Base-by-base conservation (phyloP, 306 rosid species). In the Vigna mungo region DNA sequence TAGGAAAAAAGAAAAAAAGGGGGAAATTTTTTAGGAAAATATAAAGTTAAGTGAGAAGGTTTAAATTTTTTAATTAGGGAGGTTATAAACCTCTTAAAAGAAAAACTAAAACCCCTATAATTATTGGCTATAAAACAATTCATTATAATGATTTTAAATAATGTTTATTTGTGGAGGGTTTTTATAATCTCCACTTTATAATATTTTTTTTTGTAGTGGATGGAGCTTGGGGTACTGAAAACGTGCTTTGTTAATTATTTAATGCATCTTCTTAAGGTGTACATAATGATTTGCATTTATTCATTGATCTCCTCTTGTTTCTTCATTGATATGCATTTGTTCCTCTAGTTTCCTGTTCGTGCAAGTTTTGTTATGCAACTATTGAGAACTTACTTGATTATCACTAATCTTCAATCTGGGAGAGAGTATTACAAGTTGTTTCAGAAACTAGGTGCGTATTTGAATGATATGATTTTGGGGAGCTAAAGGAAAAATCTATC, bases 331-430 rank as follows among this genome's bases (percentile, higher is more conserved):
- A 30, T 60, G 20, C 41, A 30, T 61, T 34, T 62, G 27, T 77
- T 68, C 32, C n/a, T 54, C 48, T 41, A 11, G n/a, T 56, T n/a
- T 32, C 21, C 59, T 25, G 7, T 15, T 6, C 64, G 32, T 41
- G 9, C 25, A 20, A 5, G 8, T 25, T 55, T 36, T 58, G 12
- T 25, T 56, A 12, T 43, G 68, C 66, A 39, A 90, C 78, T 72
- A 67, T 86, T 65, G 97, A 90, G 80, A 86, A 96, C 85, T 86
- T 92, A 79, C 91, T 92, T 82, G 95, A 84, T 64, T 92, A 87
- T 81, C 91, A 86, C 77, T 92, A 88, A 60, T 59, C 86, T 62
- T 85, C 85, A 74, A 87, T 89, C 73, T 88, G 87, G 89, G 93
- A 95, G 81, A 84, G 89, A 72, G 85, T 85, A 76, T 90, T 92